These are phyloP conservation scores for Sporothrix brunneoviolacea DNA, from an alignment of 2,329 filamentous ascomycete genomes.

Conservation along the genomic window DNA sequence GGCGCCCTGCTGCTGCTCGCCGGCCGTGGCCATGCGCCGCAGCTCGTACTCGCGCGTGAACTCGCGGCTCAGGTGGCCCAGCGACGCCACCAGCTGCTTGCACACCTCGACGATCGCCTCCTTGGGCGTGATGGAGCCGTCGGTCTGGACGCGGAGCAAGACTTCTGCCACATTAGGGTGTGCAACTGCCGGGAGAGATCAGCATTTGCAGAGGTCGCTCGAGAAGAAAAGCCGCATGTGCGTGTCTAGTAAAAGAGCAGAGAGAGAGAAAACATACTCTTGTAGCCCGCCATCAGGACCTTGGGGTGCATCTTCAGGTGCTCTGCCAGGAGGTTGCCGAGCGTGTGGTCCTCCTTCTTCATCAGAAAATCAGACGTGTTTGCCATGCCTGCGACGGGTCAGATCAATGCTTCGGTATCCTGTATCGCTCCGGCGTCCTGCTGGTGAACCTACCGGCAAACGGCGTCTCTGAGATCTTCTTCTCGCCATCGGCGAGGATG, in stretches of 20 bases:
- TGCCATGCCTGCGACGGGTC: constrained; percentile 61
- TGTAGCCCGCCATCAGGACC: constrained; percentile 88
- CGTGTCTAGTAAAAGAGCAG: too few species aligned
- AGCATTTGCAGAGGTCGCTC: not conserved
- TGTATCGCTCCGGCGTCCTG: too few species aligned
- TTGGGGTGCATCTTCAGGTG: constrained; percentile 79
- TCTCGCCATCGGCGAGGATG: constrained; percentile 78
- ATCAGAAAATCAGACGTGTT: constrained; percentile 94
- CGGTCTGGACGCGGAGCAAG: constrained; percentile 79
- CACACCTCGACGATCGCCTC: constrained; percentile 78
- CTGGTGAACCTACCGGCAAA: constrained; percentile 83
- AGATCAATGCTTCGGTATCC: not conserved
- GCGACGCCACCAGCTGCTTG: constrained; percentile 73
- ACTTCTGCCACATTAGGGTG: constrained; percentile 57
- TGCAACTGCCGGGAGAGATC: constrained; percentile 32
- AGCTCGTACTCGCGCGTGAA: constrained; percentile 91
- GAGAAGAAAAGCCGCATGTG: too few species aligned
- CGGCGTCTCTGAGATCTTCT: constrained; percentile 82
- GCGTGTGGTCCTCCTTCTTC: constrained; percentile 94
- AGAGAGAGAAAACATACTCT: constrained; percentile 46
- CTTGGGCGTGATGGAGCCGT: constrained; percentile 81
- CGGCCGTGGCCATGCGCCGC: constrained; percentile 71
- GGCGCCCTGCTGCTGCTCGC: constrained; percentile 43
- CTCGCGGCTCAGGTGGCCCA: constrained; percentile 73
- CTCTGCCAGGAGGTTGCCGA: constrained; percentile 81